phyloP scores from a whole-genome alignment of 768 basidiomycete species.

The Ramaria rubella region DNA sequence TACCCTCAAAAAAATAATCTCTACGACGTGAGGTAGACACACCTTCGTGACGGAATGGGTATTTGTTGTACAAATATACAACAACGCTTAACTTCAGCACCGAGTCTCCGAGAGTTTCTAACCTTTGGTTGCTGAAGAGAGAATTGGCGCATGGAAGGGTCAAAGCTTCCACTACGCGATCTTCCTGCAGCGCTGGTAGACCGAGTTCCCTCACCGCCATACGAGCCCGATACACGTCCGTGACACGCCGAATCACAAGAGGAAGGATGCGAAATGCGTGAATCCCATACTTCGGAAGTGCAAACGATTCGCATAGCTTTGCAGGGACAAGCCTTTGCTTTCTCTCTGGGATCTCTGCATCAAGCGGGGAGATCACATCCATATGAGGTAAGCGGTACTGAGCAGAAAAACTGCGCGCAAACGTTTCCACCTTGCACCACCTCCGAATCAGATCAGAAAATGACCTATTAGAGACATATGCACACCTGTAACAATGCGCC shows the following conservation, averaged over 20 bases:
- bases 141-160: constrained; percentile 62
- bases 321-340: constrained; percentile 30
- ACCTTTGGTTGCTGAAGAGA: constrained; percentile 72
- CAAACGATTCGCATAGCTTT: constrained; percentile 47
- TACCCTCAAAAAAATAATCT: neutral
- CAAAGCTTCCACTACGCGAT: constrained; percentile 63
- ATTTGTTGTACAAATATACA: constrained; percentile 71
- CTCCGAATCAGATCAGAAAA: neutral
- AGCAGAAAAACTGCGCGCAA: constrained; percentile 4
- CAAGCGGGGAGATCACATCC: neutral
- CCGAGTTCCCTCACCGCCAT: constrained; percentile 46
- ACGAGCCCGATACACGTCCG: constrained; percentile 55
- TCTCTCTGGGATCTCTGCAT: neutral
- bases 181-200: constrained; percentile 52
- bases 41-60: constrained; percentile 70
- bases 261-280: constrained; percentile 55
- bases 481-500: constrained; percentile 5
- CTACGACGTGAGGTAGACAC: neutral
- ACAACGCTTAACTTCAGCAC: constrained; percentile 73
- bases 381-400: neutral
- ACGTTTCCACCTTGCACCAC: constrained; percentile 11
- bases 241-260: constrained; percentile 57
- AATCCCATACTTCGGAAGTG: constrained; percentile 44
- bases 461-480: neutral
- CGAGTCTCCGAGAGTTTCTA: constrained; percentile 84